Percentiles rank a stretch among this genome's conserved stretches.
phyloP scores from a whole-genome alignment of 2,329 filamentous ascomycete genomes.

The Fusarium zealandicum region DNA sequence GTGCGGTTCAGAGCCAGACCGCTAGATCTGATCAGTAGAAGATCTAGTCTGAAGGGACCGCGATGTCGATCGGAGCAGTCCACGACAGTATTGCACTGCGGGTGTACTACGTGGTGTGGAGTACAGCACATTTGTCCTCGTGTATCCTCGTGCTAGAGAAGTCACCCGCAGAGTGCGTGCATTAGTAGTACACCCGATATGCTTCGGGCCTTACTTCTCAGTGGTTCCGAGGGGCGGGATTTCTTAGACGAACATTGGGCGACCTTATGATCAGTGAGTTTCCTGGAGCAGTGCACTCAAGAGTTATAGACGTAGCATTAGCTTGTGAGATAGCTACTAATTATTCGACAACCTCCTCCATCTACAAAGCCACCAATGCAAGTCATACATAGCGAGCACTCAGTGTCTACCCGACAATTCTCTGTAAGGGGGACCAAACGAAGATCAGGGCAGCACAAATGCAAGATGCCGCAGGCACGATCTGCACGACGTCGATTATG shows the following conservation, averaged over 20 bases:
- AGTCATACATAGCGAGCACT: not conserved
- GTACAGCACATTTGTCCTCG: not conserved
- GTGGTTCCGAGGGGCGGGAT: no score
- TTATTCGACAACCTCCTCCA: no score
- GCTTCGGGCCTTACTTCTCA: not conserved
- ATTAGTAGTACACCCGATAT: slow-evolving; percentile 9
- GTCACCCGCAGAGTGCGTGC: not conserved
- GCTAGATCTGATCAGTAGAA: not conserved
- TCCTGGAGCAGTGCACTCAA: no score
- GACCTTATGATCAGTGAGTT: no score
- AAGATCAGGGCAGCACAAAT: slow-evolving; percentile 23
- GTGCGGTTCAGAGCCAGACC: not conserved
- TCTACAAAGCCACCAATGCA: not conserved
- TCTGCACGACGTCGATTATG: slow-evolving; percentile 23
- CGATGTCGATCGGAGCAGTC: not conserved
- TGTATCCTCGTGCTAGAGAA: not conserved
- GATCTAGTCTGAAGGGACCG: not conserved
- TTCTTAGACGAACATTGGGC: no score
- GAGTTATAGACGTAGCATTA: no score
- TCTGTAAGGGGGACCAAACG: not conserved
- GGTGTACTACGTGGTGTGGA: not conserved
- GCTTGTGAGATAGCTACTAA: no score
- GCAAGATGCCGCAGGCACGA: slow-evolving; percentile 30
- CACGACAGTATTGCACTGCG: slow-evolving; percentile 1
- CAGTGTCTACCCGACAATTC: slow-evolving; percentile 8